A percentile compares a stretch with the other conserved stretches of the same genome.
Evolutionary conservation across 2,329 filamentous ascomycete species (phyloP).

Genomic region (Fusarium transvaalense): DNA sequence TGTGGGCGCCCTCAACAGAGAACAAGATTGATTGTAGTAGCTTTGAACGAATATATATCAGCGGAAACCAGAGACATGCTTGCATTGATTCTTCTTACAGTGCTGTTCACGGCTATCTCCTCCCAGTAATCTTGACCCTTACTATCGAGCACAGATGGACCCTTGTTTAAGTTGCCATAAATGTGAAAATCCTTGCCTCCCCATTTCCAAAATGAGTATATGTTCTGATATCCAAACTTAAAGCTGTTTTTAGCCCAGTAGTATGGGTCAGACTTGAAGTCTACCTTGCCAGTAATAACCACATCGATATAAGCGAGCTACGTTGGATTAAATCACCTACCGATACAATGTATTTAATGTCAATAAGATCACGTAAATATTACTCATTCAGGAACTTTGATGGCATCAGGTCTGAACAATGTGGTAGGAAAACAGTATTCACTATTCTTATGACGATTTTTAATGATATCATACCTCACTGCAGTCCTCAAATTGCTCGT

Average conservation of each 20-base stretch:
- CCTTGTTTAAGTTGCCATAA: conserved; percentile 74
- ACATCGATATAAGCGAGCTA: conserved; percentile 74
- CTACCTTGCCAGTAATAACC: conserved; percentile 66
- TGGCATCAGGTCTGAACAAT: no score
- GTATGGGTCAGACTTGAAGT: conserved; percentile 74
- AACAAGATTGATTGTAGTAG: conserved; percentile 44
- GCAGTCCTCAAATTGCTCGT: no score
- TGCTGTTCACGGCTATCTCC: conserved; percentile 35
- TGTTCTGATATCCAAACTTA: conserved; percentile 74
- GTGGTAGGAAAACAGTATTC: no score
- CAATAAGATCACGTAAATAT: no score
- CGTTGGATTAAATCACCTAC: no score
- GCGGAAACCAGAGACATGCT: background rate
- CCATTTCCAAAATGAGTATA: conserved; percentile 58
- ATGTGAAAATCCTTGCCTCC: conserved; percentile 66
- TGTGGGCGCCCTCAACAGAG: conserved; percentile 52
- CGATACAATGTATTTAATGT: no score
- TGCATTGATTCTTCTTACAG: conserved; percentile 63
- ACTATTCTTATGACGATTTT: no score
- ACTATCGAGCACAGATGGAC: conserved; percentile 72
- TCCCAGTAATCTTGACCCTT: conserved; percentile 46
- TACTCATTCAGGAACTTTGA: no score
- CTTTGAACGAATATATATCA: conserved; percentile 4
- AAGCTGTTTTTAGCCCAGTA: conserved; percentile 77
- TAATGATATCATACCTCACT: no score